Evolutionary conservation across 768 basidiomycete genomes (phyloP), one percentile per base, ranked within the genome.

Genomic region (Psilocybe subaeruginosa): DNA sequence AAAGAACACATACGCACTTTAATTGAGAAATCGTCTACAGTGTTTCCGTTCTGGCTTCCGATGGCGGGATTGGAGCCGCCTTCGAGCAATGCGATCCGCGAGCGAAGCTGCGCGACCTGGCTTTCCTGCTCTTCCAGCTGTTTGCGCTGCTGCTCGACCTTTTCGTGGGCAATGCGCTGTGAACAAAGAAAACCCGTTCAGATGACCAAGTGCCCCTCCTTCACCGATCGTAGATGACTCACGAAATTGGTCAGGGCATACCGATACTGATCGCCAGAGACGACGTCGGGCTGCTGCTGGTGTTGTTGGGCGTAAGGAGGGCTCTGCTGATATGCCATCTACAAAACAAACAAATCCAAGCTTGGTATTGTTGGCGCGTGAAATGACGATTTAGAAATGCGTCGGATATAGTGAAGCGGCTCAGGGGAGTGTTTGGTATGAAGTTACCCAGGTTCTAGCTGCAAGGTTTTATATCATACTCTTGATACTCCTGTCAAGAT

Each of bases 21-120:
- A 77, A 95, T 93, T 4, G 92, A 93, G 73, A 93, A 94, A 72
- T 95, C 92, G 69, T 93, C 93, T 49, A 93, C 81, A 0, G 90
- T 88, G 68, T 82, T 86, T 27, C 85, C 84, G 61, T 84, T 82
- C 48, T 79, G 81, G 60, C 72, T 77, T 33, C 71, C 72, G 50
- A 75, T 68, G 56, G 74, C 76, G 43, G 76, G 66, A 30, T 81
- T 78, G 35, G 79, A 71, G 12, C 83, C 79, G 11, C 92, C 93
- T 73, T 95, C 92, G 51, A 94, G 80, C 6, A 87, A 72, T 7
- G 85, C 80, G 65, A 95, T 92, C 39, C 91, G 85, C 1, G 81
- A 81, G 47, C 89, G 80, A 29, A 94, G 81, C 43, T 80, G 77
- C 1, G 91, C 93, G 48, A 94, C 88, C 71, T 93, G 91, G 64